Base-by-base conservation (phyloP, 352 stramenopile species). In the Pythium sukuiense region DNA sequence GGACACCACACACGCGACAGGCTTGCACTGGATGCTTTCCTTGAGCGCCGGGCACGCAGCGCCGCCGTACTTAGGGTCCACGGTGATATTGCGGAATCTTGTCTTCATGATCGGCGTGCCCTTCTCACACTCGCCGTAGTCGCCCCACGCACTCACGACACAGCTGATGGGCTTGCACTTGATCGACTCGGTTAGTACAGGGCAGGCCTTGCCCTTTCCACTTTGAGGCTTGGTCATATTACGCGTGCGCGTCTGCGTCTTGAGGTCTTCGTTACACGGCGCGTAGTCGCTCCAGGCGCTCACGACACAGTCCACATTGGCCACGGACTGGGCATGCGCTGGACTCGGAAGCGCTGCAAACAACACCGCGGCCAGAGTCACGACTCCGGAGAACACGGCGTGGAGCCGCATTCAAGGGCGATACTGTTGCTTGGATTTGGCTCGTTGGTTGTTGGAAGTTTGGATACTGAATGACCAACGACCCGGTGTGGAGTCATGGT, bases 81-180 rank as follows among this genome's bases (percentile, higher is more conserved):
- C 61, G 3, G 79, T 74, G 11, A 83, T 57, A 0, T 64, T 67
- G 6, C 81, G 79, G 9, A 59, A 83, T 8, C 74, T 76, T 1
- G 63, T 70, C 48, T 78, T 83, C 59, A 75, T 24, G 20, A 24
- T 24, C 20, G 20, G 20, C 20, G 20, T 70, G 43, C 35, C 35
- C 76, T 75, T 8, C 46, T 76, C 56, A 45, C 71, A 88, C 0
- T 52, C 37, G 1, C 62, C 71, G 61, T 72, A 90, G 0, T 58
- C n/a, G 6, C 61, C 68, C 81, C 81, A 92, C 11, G 73, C 63
- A 30, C 70, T 79, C 35, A 90, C 79, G 37, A 81, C 68, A 27
- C 84, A 92, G 62, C 79, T 69, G 26, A 89, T 73, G 0, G 82
- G 79, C 56, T 67, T 69, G 62, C 83, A 92, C 30, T 48, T 48